Conservation (phyloP, 2,329 filamentous ascomycete species). For the Hyphodiscus sp. region DNA sequence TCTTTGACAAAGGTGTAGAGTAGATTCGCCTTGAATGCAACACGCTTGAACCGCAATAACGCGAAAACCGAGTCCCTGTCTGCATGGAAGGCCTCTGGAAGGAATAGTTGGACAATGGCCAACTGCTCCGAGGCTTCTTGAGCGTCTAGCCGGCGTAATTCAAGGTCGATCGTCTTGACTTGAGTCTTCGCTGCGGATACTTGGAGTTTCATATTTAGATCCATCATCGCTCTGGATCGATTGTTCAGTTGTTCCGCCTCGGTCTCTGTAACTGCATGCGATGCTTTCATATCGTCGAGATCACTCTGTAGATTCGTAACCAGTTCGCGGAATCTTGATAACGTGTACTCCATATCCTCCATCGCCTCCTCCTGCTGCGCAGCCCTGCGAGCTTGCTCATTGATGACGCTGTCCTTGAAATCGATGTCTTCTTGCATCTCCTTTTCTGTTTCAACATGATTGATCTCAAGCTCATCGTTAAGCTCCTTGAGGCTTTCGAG, state of each 20-base stretch:
- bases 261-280: conserved; percentile 84
- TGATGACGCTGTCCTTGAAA: conserved; percentile 74
- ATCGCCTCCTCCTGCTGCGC: conserved; percentile 72
- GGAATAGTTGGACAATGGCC: conserved; percentile 79
- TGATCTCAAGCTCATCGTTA: conserved; percentile 89
- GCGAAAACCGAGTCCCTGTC: conserved; percentile 85
- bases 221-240: conserved; percentile 89
- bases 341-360: conserved; percentile 84
- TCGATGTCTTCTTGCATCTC: conserved; percentile 93
- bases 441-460: conserved; percentile 87
- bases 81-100: conserved; percentile 74
- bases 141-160: conserved; percentile 78
- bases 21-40: conserved; percentile 81
- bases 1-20: conserved; percentile 75
- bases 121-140: conserved; percentile 86
- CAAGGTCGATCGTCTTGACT: conserved; percentile 88
- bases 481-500: conserved; percentile 86
- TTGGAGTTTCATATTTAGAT: conserved; percentile 91
- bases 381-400: conserved; percentile 70
- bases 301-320: conserved; percentile 81
- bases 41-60: conserved; percentile 77
- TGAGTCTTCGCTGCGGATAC: conserved; percentile 86
- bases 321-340: conserved; percentile 82
- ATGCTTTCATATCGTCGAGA: conserved; percentile 85
- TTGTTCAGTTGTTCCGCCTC: conserved; percentile 87